phyloP scores from a whole-genome alignment of 2,329 filamentous ascomycete genomes.

The Xylaria sp. region DNA sequence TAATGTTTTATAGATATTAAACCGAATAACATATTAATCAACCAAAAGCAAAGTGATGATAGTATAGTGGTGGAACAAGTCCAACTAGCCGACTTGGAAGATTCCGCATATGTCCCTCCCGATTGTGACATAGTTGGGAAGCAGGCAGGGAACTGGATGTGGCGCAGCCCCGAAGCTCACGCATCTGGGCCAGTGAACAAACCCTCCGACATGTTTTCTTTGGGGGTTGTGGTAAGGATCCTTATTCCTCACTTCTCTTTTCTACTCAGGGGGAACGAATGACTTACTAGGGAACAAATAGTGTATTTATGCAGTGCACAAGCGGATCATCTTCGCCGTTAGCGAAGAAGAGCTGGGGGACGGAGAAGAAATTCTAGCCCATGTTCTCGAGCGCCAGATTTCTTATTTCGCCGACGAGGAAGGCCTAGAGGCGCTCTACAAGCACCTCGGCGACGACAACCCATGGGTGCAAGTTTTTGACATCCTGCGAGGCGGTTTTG shows the following conservation, averaged over 20 bases:
- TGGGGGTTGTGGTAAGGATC: constrained; percentile 23
- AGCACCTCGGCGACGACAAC: constrained; percentile 20
- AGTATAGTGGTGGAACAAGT: constrained; percentile 15
- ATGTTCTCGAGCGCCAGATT: constrained; percentile 26
- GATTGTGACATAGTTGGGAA: constrained; percentile 21
- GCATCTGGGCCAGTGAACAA: constrained; percentile 25
- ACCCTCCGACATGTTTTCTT: constrained; percentile 26
- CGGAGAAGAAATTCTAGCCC: constrained; percentile 22
- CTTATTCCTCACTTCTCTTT: constrained; percentile 10
- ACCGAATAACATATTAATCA: constrained; percentile 22
- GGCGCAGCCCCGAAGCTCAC: constrained; percentile 24
- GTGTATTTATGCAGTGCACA: constrained; percentile 25
- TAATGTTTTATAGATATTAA: constrained; percentile 19
- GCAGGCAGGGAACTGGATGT: constrained; percentile 26
- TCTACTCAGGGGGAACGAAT: not conserved
- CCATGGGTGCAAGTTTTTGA: constrained; percentile 21
- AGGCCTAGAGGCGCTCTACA: constrained; percentile 21
- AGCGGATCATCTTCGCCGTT: constrained; percentile 16
- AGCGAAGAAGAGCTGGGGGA: constrained; percentile 26
- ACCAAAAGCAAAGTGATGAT: constrained; percentile 14
- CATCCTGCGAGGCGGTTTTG: constrained; percentile 20
- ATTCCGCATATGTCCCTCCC: constrained; percentile 23
- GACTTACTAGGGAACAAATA: constrained; percentile 19
- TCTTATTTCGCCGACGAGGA: constrained; percentile 26
- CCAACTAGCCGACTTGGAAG: constrained; percentile 24